Conservation (phyloP, 2,329 filamentous ascomycete species). For the Leptographium flavum region DNA sequence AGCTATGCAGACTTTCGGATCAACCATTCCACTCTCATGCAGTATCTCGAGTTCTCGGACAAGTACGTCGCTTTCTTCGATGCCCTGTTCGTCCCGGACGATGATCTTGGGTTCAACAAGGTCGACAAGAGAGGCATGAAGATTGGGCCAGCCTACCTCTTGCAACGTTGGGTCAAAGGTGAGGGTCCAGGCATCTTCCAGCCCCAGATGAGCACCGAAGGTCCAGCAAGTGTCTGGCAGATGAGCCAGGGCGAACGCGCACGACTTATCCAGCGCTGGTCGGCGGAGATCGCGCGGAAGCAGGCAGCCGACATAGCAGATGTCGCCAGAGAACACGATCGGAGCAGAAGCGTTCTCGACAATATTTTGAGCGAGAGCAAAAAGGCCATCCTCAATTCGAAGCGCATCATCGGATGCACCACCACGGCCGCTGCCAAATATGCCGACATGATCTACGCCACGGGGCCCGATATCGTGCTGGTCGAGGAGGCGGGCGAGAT, state of each 20-base stretch:
- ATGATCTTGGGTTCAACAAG: not conserved
- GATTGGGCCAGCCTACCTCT: constrained; percentile 33
- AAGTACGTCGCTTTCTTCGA: constrained; percentile 36
- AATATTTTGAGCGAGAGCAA: constrained; percentile 28
- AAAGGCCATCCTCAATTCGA: constrained; percentile 18
- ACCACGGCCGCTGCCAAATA: constrained; percentile 57
- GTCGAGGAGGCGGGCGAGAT: constrained; percentile 66
- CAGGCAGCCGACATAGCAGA: constrained; percentile 16
- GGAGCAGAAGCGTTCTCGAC: constrained; percentile 24
- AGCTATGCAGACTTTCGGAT: constrained; percentile 6
- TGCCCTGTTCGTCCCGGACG: constrained; percentile 37
- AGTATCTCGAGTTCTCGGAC: constrained; percentile 36
- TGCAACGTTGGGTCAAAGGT: constrained; percentile 36
- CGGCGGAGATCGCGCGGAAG: not conserved
- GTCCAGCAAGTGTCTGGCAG: not conserved
- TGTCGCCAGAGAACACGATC: constrained; percentile 26
- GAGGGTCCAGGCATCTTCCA: constrained; percentile 31
- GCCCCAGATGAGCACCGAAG: constrained; percentile 28
- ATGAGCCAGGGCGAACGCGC: not conserved
- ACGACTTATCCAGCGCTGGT: not conserved
- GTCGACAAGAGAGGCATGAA: constrained; percentile 25
- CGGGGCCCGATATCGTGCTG: constrained; percentile 43
- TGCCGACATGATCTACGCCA: constrained; percentile 34
- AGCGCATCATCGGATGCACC: constrained; percentile 53
- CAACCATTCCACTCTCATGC: constrained; percentile 5